These are phyloP conservation scores for Ampelocalamus luodianensis DNA, from an alignment of 176 grass and related monocot genomes.

Conservation along the genomic window DNA sequence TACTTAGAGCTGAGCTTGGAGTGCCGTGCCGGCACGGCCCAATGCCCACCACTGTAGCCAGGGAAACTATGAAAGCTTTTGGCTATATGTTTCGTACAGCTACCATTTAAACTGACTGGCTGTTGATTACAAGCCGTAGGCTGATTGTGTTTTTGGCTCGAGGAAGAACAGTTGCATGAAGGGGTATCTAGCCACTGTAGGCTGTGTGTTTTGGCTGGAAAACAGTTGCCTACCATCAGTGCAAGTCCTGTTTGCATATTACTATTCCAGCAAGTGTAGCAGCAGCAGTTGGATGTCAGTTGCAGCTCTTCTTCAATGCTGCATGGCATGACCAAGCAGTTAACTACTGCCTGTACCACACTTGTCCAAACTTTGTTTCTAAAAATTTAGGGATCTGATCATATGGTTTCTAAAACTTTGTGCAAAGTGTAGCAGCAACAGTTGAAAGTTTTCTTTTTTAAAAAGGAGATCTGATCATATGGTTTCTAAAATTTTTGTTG, in stretches of 20 bases:
- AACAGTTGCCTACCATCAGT: neutral
- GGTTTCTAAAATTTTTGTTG: neutral
- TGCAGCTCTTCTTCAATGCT: constrained; percentile 2
- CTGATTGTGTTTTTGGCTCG: neutral
- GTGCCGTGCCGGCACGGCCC: too few relatives aligned
- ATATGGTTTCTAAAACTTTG: neutral
- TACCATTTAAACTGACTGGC: neutral
- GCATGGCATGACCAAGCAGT: neutral
- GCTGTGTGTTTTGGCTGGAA: neutral
- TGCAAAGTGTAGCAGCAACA: too few relatives aligned
- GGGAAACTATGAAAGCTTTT: neutral
- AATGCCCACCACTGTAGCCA: too few relatives aligned
- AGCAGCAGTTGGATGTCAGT: neutral
- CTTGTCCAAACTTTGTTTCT: too few relatives aligned
- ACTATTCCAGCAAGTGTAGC: neutral
- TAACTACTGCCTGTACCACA: neutral
- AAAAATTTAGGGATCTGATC: neutral
- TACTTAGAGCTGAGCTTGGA: too few relatives aligned
- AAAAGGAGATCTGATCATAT: neutral
- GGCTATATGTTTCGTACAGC: neutral
- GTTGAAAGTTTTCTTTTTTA: too few relatives aligned
- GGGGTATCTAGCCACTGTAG: neutral
- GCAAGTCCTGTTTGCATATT: neutral
- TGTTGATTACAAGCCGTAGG: neutral
- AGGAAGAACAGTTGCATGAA: neutral